Evolutionary conservation across 2,329 filamentous ascomycete species (phyloP), one percentile per base, ranked within the genome.

Genomic region (Microsporum canis): DNA sequence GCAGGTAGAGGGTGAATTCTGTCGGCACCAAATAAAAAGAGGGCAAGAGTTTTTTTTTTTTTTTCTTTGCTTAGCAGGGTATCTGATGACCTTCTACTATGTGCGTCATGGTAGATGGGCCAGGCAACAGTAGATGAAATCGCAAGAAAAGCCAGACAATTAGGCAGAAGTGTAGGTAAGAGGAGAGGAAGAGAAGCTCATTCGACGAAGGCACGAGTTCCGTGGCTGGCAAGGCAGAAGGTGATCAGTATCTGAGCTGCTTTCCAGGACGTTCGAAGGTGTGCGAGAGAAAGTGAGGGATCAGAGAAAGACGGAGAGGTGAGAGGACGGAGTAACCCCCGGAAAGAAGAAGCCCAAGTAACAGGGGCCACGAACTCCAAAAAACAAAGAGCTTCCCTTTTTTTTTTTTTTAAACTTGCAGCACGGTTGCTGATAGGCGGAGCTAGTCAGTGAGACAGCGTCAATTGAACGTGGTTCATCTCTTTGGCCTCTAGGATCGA

Each of bases 381-480:
- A 55, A 55, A 55, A 55, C 31, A 55, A 55, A 55, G 17, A 36
- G 14, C 17, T 23, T 23, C 17, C 17, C 17, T 23, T 23, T 23
- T 23, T 23, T 23, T 23, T 23, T 23, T 23, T 23, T 23, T 23
- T 23, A n/a, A 7, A 5, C 49, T 31, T 36, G 49, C 27, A 49
- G 45, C 27, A 55, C 49, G 49, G 49, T 23, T 55, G 49, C 7
- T 55, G 49, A 55, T 55, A 55, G 49, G 49, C 31, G 29, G 17
- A 14, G n/a, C 49, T 36, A 23, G 49, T 36, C 49, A 55, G 49
- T 17, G 49, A 55, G 49, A 34, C 49, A 55, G 49, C 49, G 31
- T 55, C 49, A 55, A 55, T 55, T 55, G 49, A 55, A 55, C 49
- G 49, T 55, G 49, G 49, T 55, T 55, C 49, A 31, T 34, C 49